Conservation (phyloP, 2,329 filamentous ascomycete species). For the Zymoseptoria tritici region DNA sequence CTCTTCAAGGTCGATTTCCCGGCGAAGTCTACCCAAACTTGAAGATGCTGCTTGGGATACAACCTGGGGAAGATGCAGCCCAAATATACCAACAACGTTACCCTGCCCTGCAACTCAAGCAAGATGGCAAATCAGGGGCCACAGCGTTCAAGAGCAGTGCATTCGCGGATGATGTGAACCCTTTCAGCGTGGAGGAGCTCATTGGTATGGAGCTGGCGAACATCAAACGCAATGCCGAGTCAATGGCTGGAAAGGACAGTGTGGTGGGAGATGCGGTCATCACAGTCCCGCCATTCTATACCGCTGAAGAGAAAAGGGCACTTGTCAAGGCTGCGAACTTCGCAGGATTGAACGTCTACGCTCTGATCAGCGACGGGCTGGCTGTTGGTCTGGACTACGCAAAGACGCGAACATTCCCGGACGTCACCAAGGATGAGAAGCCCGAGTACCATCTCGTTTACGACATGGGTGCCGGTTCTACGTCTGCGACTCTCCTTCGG, state of each 20-base stretch:
- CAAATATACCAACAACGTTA: conserved; percentile 67
- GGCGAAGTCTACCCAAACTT: conserved; percentile 92
- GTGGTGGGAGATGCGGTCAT: conserved; percentile 75
- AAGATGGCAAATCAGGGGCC: conserved; percentile 54
- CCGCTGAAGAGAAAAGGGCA: conserved; percentile 79
- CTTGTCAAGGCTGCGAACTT: conserved; percentile 77
- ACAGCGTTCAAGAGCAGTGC: conserved; percentile 74
- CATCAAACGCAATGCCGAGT: conserved; percentile 80
- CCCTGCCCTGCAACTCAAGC: conserved; percentile 66
- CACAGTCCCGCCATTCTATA: conserved; percentile 86
- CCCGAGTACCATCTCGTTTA: conserved; percentile 90
- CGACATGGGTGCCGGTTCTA: conserved; percentile 95
- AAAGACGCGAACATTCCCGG: conserved; percentile 81
- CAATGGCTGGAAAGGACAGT: conserved; percentile 66
- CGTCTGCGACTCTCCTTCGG: conserved; percentile 79
- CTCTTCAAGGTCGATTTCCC: conserved; percentile 78
- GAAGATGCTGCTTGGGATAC: conserved; percentile 79
- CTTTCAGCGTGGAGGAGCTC: conserved; percentile 79
- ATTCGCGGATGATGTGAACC: conserved; percentile 58
- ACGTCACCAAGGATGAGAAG: conserved; percentile 70
- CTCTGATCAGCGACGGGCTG: conserved; percentile 78
- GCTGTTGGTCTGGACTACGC: conserved; percentile 95
- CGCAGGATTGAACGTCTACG: conserved; percentile 78
- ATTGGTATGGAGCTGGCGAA: conserved; percentile 94
- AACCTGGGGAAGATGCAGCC: conserved; percentile 42